Evolutionary conservation across 345 rosid species (phyloP).

Genomic region (Gossypium thurberi): DNA sequence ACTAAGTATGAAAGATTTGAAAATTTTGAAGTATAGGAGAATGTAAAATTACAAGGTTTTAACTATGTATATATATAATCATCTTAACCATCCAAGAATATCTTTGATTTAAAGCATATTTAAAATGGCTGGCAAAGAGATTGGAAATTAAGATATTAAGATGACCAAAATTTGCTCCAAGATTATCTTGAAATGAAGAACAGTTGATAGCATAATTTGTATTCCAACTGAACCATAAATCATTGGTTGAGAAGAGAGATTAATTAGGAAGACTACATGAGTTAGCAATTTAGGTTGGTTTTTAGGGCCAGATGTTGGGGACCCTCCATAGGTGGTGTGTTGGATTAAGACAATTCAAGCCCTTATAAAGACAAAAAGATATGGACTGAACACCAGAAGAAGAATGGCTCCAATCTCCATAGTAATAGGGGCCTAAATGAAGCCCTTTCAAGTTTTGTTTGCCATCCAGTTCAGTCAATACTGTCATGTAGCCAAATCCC

Average conservation of each 20-base stretch:
- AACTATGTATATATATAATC: too few species aligned
- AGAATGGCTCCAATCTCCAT: neutral
- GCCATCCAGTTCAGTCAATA: neutral
- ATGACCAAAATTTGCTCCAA: neutral
- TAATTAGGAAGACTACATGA: neutral
- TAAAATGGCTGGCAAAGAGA: neutral
- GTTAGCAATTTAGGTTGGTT: neutral
- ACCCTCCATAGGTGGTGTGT: neutral
- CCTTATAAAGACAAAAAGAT: slow-evolving; percentile 4
- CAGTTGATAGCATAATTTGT: neutral
- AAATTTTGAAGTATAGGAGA: too few species aligned
- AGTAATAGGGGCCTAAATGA: neutral
- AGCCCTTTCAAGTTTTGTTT: neutral
- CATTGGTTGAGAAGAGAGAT: neutral
- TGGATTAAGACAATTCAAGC: slow-evolving; percentile 10
- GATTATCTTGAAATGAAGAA: neutral
- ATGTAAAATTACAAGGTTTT: too few species aligned
- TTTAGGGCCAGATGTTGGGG: neutral
- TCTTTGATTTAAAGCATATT: too few species aligned
- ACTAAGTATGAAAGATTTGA: too few species aligned
- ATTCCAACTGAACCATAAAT: neutral
- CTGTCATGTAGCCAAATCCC: neutral
- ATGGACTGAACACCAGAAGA: slow-evolving; percentile 3
- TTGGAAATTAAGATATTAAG: neutral
- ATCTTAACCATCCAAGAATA: too few species aligned